A percentile compares a stretch with the other conserved stretches of the same genome.
Conservation (phyloP, 1,139 yeast species). For the Kodamaea suecica region DNA sequence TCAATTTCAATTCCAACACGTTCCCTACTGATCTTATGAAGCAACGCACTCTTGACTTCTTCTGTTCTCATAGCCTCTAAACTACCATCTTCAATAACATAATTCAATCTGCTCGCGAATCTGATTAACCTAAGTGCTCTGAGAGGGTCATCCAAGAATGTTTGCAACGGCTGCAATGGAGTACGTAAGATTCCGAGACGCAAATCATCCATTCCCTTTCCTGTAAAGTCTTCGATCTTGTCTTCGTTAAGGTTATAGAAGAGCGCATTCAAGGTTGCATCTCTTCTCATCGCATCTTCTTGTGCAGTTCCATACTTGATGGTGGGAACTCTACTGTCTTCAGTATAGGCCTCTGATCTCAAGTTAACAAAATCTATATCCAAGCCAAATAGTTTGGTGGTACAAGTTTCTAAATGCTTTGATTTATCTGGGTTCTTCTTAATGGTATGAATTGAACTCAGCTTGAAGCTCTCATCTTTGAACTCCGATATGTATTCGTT, state of each 20-base stretch:
- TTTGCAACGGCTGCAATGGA: constrained; percentile 78
- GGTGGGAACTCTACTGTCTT: constrained; percentile 76
- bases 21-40: constrained; percentile 80
- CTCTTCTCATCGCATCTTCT: constrained; percentile 90
- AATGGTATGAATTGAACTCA: constrained; percentile 68
- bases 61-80: constrained; percentile 62
- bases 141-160: constrained; percentile 91
- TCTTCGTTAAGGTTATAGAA: constrained; percentile 74
- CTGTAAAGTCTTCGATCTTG: constrained; percentile 81
- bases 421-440: constrained; percentile 92
- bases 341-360: constrained; percentile 81
- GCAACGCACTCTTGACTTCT: constrained; percentile 57
- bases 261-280: constrained; percentile 89
- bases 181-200: constrained; percentile 71
- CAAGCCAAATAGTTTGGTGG: constrained; percentile 74
- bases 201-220: constrained; percentile 69
- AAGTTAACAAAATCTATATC: constrained; percentile 92
- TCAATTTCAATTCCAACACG: constrained; percentile 84
- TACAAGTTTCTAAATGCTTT: constrained; percentile 94
- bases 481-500: constrained; percentile 48
- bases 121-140: constrained; percentile 81
- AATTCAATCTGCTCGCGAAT: constrained; percentile 79
- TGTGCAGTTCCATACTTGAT: constrained; percentile 81
- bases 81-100: constrained; percentile 58
- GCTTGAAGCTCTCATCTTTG: constrained; percentile 38